Evolutionary conservation across 2,329 filamentous ascomycete species (phyloP), one percentile per base, ranked within the genome.

Genomic region (Alternaria viburni): DNA sequence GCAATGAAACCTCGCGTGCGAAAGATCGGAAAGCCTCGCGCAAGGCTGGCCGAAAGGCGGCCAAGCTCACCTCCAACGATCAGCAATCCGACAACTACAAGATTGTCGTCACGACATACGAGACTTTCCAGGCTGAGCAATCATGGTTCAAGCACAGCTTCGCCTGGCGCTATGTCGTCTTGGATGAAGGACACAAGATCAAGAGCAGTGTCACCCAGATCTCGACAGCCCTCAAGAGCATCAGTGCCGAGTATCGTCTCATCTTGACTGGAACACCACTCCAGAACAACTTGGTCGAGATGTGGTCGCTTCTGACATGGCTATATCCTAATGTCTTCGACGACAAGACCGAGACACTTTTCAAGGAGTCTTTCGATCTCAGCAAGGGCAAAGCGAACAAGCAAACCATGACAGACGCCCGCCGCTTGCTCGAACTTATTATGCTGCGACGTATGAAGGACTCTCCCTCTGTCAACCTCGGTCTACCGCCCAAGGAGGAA

Each of bases 101-200:
- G 69, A 76, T 99, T 61, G 85, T 99, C 7, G 87, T 99, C 62
- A 99, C 96, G 0, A 99, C 96, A 0, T 99, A 99, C 82, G 96
- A 99, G 78, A 97, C 97, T 79, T 96, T 99, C 81, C 97, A 97
- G 85, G 97, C 97, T 81, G 96, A 99, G 77, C 89, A 95, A 36
- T 92, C 93, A 0, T 87, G 98, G 74, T 86, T 99, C 43, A 96
- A 92, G 85, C 97, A 97, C 83, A 93, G 83, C 0, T 88, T 99
- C 80, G 96, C 97, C 81, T 99, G 96, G 96, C 91, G 97, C 73
- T 96, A 99, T 82, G 97, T 98, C 91, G 97, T 99, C 70, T 94
- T 99, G 66, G 96, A 99, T 73, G 96, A 99, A 85, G 96, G 96
- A 81, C 96, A 99, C 81, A 93, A 95, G 79, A 98, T 99, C 93